phyloP scores from a whole-genome alignment of 352 stramenopile species.

The Salisapilia sapeloensis region DNA sequence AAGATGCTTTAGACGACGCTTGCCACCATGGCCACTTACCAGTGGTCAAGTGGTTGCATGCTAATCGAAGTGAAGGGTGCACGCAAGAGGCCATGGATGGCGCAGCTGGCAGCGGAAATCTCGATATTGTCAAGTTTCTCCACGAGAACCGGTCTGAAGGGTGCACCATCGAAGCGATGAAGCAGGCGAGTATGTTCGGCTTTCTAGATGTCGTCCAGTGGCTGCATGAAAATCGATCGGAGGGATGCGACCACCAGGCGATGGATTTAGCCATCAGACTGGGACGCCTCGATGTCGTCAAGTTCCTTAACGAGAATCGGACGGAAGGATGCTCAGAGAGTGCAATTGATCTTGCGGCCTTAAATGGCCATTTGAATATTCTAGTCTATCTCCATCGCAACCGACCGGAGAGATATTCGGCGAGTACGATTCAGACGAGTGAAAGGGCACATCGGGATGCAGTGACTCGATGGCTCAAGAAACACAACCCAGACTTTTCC shows the following conservation, averaged over 20 bases:
- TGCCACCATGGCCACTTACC: too few species aligned
- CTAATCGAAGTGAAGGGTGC: too few species aligned
- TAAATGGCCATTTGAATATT: constrained; percentile 1
- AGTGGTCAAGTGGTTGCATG: too few species aligned
- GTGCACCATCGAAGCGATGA: constrained; percentile 3
- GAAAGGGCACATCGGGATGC: too few species aligned
- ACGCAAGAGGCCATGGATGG: constrained; percentile 3
- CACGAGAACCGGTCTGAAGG: constrained; percentile 3
- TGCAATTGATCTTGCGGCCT: constrained; percentile 3
- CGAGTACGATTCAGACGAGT: constrained; percentile 3
- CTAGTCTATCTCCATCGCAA: constrained; percentile 2
- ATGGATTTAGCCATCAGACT: constrained; percentile 6
- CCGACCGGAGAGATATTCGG: constrained; percentile 3
- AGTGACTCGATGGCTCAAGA: too few species aligned
- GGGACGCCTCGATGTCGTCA: constrained; percentile 8
- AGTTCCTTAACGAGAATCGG: constrained; percentile 4
- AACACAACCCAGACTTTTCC: too few species aligned
- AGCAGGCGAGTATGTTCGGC: constrained; percentile 1
- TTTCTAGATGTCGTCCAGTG: constrained; percentile 4
- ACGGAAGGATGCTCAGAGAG: constrained; percentile 3
- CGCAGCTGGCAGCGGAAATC: constrained; percentile 2
- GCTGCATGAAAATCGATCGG: constrained; percentile 3
- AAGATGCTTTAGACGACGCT: constrained; percentile 1
- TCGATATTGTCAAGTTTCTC: constrained; percentile 4
- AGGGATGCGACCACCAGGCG: constrained; percentile 6